These are phyloP conservation scores for Saccharomycopsis guyanensis DNA, from an alignment of 805 yeast genomes.

Conservation along the genomic window DNA sequence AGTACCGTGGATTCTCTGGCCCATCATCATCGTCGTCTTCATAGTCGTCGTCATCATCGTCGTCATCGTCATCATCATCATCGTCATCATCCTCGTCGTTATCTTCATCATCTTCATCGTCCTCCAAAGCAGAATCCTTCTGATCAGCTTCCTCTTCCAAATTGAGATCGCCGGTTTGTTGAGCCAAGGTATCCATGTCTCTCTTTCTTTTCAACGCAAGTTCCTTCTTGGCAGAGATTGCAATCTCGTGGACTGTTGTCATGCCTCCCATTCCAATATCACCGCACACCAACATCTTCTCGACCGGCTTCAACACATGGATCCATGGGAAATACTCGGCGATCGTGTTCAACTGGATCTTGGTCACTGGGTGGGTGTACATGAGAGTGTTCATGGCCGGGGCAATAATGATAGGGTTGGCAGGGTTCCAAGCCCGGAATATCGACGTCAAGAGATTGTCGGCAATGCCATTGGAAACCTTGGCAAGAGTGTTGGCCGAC, in stretches of 20 bases:
- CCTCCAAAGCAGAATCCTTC: not conserved
- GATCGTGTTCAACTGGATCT: slow-evolving; percentile 54
- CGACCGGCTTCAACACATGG: slow-evolving; percentile 70
- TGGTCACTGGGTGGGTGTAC: slow-evolving; percentile 74
- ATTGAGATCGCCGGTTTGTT: slow-evolving; percentile 10
- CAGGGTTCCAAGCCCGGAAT: slow-evolving; percentile 71
- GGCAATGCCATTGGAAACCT: slow-evolving; percentile 68
- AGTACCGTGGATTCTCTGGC: not conserved
- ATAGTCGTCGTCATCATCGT: slow-evolving; percentile 9
- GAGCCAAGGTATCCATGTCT: slow-evolving; percentile 13
- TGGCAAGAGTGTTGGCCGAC: slow-evolving; percentile 73
- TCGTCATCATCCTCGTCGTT: slow-evolving; percentile 16
- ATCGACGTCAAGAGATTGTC: slow-evolving; percentile 70
- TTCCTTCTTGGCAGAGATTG: slow-evolving; percentile 43
- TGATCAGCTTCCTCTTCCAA: not conserved
- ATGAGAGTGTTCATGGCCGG: slow-evolving; percentile 86
- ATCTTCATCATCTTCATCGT: slow-evolving; percentile 10
- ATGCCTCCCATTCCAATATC: slow-evolving; percentile 91
- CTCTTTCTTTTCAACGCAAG: slow-evolving; percentile 26
- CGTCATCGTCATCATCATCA: slow-evolving; percentile 23
- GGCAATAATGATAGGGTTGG: slow-evolving; percentile 64
- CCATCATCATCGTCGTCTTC: not conserved
- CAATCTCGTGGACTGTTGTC: slow-evolving; percentile 83
- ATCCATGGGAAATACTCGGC: slow-evolving; percentile 70
- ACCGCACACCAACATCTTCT: slow-evolving; percentile 72